Evolutionary conservation across 1,284 basidiomycete species (phyloP).

Genomic region (Agaricales sp.): DNA sequence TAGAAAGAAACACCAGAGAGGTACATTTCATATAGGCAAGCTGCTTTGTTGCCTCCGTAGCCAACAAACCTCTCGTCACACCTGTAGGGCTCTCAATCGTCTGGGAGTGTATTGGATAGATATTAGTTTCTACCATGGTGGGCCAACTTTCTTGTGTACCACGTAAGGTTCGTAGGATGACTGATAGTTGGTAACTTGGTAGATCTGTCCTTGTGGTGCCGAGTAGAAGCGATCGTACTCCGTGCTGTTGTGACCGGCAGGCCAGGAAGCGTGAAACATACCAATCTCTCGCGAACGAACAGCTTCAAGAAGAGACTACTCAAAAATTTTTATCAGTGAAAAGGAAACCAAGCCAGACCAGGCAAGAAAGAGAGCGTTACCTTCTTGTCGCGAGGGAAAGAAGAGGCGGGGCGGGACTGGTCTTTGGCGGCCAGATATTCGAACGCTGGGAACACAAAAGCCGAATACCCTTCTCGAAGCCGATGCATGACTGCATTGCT

Average conservation of each 20-base stretch:
- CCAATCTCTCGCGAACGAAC: slow-evolving; percentile 32
- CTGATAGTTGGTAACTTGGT: slow-evolving; percentile 66
- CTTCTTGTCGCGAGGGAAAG: slow-evolving; percentile 59
- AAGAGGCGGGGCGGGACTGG: slow-evolving; percentile 39
- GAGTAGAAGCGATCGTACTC: slow-evolving; percentile 64
- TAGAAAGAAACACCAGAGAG: slow-evolving; percentile 64
- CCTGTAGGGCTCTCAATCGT: slow-evolving; percentile 21
- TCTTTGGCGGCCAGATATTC: slow-evolving; percentile 58
- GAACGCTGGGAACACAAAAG: slow-evolving; percentile 73
- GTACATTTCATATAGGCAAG: slow-evolving; percentile 57
- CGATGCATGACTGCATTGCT: slow-evolving; percentile 25
- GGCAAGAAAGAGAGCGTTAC: slow-evolving; percentile 22
- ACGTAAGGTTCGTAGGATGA: slow-evolving; percentile 80
- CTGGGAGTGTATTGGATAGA: background rate
- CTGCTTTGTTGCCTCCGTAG: slow-evolving; percentile 68
- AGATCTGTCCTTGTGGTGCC: slow-evolving; percentile 54
- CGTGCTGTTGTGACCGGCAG: slow-evolving; percentile 69
- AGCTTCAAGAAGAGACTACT: slow-evolving; percentile 37
- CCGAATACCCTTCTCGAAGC: slow-evolving; percentile 43
- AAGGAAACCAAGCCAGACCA: too few species aligned
- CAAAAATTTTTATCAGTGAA: slow-evolving; percentile 31
- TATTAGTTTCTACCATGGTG: slow-evolving; percentile 45
- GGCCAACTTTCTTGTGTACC: slow-evolving; percentile 65
- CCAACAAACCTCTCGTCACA: slow-evolving; percentile 86
- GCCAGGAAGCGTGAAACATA: slow-evolving; percentile 73